Evolutionary conservation across 495 filamentous ascomycete genomes (phyloP), one percentile per base, ranked within the genome.

Genomic region (Lophium mytilinum): DNA sequence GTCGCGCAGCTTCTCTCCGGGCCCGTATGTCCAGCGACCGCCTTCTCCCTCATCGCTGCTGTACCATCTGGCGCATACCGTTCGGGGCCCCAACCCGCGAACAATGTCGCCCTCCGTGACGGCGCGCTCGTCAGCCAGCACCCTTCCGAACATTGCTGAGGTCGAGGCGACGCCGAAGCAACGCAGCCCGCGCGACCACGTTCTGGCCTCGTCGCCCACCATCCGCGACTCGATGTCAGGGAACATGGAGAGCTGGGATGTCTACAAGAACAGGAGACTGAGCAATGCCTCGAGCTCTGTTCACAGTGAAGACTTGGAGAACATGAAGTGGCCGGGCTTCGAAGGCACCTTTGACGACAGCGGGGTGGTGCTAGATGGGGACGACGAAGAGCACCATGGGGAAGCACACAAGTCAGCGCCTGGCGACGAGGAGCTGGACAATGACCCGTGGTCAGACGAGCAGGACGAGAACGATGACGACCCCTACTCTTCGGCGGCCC

Each of bases 401-500:
- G 14, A 62, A 54, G 55, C 57, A 66, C 36, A 61, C 47, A 51
- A 56, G 24, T 34, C 36, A 1, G 50, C 17, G 18, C 55, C 19
- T 7, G 55, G 10, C 11, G 64, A 66, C 18, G 58, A 70, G 10
- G 59, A 69, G 3, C 62, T 53, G 11, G 56, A 61, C 24, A 66
- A 59, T 12, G 65, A 67, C 65, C 24, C 69, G 64, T 57, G 63
- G 65, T 2, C 48, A 43, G 37, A 62, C 50, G 49, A 57, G 43
- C 52, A 55, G 9, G 50, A 36, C 50, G 65, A 68, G 46, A 51
- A 52, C 10, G 63, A 71, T 56, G 75, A 70, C 39, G 76, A 76
- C 39, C 77, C 81, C 47, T 80, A 83, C 61, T 86, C 88, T 24
- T 85, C 84, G 45, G 83, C 80, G 11, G 83, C 88, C 7, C 68